These are phyloP conservation scores for Plantago lanceolata DNA, from an alignment of 305 asterid genomes.

Conservation along the genomic window DNA sequence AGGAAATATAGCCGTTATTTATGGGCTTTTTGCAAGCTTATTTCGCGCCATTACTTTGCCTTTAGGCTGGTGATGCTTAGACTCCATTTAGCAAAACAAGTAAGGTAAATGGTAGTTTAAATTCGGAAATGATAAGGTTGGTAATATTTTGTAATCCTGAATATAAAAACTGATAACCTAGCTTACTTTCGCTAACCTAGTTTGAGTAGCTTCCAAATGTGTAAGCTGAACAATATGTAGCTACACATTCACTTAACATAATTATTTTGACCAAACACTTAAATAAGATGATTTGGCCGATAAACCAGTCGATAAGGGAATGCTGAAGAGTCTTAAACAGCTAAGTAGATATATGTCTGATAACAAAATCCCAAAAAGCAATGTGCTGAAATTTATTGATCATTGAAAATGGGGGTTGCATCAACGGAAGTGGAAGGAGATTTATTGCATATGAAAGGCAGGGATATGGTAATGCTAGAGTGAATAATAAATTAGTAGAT, in stretches of 20 bases:
- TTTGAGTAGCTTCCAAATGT: background rate
- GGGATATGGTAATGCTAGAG: background rate
- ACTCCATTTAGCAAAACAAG: too few relatives aligned
- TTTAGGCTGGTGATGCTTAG: too few relatives aligned
- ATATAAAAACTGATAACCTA: background rate
- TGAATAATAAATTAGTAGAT: background rate
- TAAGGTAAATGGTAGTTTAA: too few relatives aligned
- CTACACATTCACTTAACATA: background rate
- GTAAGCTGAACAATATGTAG: background rate
- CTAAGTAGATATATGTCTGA: background rate
- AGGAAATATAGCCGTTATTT: background rate
- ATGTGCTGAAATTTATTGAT: too few relatives aligned
- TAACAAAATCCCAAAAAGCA: too few relatives aligned
- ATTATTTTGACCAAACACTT: too few relatives aligned
- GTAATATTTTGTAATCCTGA: background rate
- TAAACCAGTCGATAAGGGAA: background rate
- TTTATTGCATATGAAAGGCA: background rate
- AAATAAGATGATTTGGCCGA: background rate
- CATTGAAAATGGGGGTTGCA: background rate
- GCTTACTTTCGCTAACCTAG: background rate
- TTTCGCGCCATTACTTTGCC: too few relatives aligned
- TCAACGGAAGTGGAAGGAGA: background rate
- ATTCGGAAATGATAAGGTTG: background rate
- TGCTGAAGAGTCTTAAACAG: background rate
- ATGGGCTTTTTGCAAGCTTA: too few relatives aligned